Base-by-base conservation (phyloP, 139 green algal genomes). In the Asterochloris sp. region DNA sequence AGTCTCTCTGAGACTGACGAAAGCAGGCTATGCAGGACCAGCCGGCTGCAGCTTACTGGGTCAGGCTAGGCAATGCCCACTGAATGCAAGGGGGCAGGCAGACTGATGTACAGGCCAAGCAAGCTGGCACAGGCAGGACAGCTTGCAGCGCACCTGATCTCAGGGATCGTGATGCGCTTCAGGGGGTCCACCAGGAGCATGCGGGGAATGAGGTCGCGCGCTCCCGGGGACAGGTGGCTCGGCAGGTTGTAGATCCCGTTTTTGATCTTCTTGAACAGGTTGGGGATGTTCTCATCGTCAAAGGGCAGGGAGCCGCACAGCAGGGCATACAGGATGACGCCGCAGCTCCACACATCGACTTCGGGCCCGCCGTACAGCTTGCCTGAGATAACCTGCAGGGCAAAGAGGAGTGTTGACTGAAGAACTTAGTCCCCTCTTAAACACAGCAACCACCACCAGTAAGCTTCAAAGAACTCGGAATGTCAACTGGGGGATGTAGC, bases 211-310 rank as follows among this genome's bases (percentile, higher is more conserved):
- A 99, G 91, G 84, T 99, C 97, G 28, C 96, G 89, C 14, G 97
- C 96, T 1, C 95, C 95, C 76, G 92, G 87, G 11, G 92, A 98
- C 62, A 99, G 91, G 89, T 99, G 94, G 63, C 82, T 95, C 28
- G 97, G 97, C 82, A 99, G 91, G 61, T 95, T 97, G 90, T 99
- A 99, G 74, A 98, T 98, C 69, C 94, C 94, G 17, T 85, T 91
- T 89, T 99, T 99, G 90, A 99, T 99, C 89, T 99, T 99, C 83
- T 98, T 99, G 90, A 99, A 99, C 71, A 99, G 94, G 88, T 99
- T 99, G 73, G 97, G 97, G 84, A 99, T 99, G 90, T 99, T 98
- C 82, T 99, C 97, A 84, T 99, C 97, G 85, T 99, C 97, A 91
- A 99, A 99, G 28, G 97, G 97, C 81, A 99, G 91, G 74, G 86